Percentiles rank a stretch among this genome's conserved stretches.
Evolutionary conservation across 2,329 filamentous ascomycete genomes (phyloP).

Genomic region (Aspergillus unguis): DNA sequence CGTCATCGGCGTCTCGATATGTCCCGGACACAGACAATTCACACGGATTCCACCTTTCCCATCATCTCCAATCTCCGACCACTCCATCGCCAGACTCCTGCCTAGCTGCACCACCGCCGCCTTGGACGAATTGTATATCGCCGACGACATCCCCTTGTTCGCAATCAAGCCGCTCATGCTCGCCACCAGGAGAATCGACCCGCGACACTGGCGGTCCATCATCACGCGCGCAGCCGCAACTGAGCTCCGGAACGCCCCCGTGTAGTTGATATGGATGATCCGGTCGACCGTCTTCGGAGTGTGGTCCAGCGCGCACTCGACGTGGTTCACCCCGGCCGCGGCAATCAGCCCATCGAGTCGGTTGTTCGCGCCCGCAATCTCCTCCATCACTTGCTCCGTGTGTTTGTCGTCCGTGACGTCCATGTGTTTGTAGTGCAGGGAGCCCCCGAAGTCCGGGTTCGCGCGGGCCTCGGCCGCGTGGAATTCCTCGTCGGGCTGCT

Average conservation of each 20-base stretch:
- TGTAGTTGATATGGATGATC: conserved; percentile 50
- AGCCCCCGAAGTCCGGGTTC: conserved; percentile 36
- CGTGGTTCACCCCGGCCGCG: conserved; percentile 43
- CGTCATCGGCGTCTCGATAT: conserved; percentile 69
- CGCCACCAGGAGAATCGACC: conserved; percentile 50
- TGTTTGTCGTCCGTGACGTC: conserved; percentile 44
- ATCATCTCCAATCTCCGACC: conserved; percentile 22
- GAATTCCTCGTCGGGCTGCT: conserved; percentile 44
- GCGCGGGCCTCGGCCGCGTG: conserved; percentile 36
- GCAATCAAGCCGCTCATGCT: conserved; percentile 52
- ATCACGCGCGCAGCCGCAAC: conserved; percentile 48
- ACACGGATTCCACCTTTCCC: conserved; percentile 50
- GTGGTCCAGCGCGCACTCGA: conserved; percentile 42
- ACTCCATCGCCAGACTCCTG: conserved; percentile 53
- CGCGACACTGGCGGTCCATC: conserved; percentile 47
- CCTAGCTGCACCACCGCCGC: conserved; percentile 53
- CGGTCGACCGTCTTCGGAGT: conserved; percentile 40
- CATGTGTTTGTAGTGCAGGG: conserved; percentile 45
- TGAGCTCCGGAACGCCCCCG: conserved; percentile 48
- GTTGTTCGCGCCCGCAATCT: conserved; percentile 33
- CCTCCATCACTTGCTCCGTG: conserved; percentile 33
- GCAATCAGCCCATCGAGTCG: conserved; percentile 43
- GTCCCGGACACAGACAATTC: conserved; percentile 53
- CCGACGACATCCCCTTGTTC: conserved; percentile 46
- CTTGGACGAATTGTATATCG: conserved; percentile 55